Conservation (phyloP, 768 basidiomycete genomes). For the Phlegmacium glaucopus region DNA sequence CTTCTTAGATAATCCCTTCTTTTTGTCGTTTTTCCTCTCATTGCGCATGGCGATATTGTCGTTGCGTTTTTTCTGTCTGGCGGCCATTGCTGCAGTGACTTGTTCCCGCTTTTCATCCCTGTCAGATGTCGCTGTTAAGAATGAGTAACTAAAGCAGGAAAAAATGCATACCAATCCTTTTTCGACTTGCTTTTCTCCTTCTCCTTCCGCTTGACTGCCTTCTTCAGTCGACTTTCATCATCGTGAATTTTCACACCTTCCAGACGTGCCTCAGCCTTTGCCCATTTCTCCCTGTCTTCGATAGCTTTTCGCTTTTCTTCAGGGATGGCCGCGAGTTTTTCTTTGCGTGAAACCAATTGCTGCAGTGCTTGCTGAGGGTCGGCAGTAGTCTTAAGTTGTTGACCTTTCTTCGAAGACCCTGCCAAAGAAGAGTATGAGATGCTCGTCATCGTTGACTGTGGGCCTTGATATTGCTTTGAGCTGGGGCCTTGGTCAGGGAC, state of each 20-base stretch:
- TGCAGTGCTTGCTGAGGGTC: conserved; percentile 86
- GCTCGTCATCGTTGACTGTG: conserved; percentile 46
- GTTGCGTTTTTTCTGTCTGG: conserved; percentile 84
- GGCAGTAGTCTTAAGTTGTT: conserved; percentile 63
- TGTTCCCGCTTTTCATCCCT: conserved; percentile 91
- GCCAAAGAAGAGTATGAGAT: conserved; percentile 68
- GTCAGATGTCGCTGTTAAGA: conserved; percentile 4
- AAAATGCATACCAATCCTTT: conserved; percentile 70
- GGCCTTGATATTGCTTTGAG: conserved; percentile 27
- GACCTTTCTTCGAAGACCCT: conserved; percentile 50
- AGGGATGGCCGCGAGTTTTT: conserved; percentile 70
- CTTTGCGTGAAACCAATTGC: conserved; percentile 73
- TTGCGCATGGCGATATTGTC: conserved; percentile 89
- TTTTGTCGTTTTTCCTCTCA: conserved; percentile 70
- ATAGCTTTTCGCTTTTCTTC: conserved; percentile 80
- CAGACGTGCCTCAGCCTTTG: conserved; percentile 82
- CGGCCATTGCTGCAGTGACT: conserved; percentile 68
- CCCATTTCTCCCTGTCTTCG: conserved; percentile 85
- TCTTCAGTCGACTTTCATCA: conserved; percentile 81
- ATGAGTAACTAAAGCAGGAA: conserved; percentile 1
- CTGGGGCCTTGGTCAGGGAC: conserved; percentile 51
- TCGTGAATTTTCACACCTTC: conserved; percentile 92
- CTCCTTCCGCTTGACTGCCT: conserved; percentile 90
- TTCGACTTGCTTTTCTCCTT: conserved; percentile 85
- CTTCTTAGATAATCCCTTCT: conserved; percentile 42